A percentile compares a stretch with the other conserved stretches of the same genome.
Conservation (phyloP, 805 yeast genomes). For the Yamadazyma scolyti region DNA sequence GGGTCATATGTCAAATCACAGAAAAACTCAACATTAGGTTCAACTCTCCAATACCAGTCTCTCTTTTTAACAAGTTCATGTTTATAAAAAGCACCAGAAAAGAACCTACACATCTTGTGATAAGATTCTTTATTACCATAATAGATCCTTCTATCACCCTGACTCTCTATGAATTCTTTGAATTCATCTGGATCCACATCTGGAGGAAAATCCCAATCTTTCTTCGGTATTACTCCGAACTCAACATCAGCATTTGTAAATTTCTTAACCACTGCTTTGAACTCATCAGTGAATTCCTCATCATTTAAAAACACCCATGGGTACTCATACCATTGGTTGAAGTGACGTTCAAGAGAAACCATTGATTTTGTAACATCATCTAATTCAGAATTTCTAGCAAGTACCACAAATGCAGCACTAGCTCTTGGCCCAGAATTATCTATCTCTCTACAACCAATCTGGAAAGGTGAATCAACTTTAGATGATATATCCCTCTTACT, state of each 20-base stretch:
- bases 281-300: constrained; percentile 64
- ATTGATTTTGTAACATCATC: constrained; percentile 74
- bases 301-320: constrained; percentile 91
- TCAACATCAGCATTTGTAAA: constrained; percentile 60
- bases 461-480: constrained; percentile 42
- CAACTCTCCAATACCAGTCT: constrained; percentile 97
- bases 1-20: constrained; percentile 95
- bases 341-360: constrained; percentile 75
- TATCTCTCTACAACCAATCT: constrained; percentile 52
- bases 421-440: constrained; percentile 44
- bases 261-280: constrained; percentile 48
- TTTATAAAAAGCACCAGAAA: constrained; percentile 76
- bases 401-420: constrained; percentile 80
- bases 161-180: constrained; percentile 58
- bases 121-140: constrained; percentile 82
- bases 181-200: constrained; percentile 39
- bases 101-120: constrained; percentile 94
- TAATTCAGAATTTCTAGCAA: constrained; percentile 78
- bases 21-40: constrained; percentile 85
- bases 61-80: constrained; percentile 68
- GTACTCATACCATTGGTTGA: constrained; percentile 90
- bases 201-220: constrained; percentile 66
- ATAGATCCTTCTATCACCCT: constrained; percentile 80
- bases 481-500: constrained; percentile 13
- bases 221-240: constrained; percentile 62